Conservation (phyloP, 805 yeast species). For the Vanderwaltozyma tropicalis region DNA sequence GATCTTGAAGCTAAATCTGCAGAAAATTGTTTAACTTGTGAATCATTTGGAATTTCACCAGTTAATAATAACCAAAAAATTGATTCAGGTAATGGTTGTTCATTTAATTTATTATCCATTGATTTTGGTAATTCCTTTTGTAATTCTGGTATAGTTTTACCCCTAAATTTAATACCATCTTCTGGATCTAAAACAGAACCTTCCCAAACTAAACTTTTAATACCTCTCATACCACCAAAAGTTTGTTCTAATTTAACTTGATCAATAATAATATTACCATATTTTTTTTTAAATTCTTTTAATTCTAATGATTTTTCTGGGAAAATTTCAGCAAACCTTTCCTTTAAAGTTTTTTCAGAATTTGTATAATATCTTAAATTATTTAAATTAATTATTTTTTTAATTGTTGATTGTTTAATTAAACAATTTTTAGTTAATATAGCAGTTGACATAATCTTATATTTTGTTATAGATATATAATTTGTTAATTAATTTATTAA, state of each 20-base stretch:
- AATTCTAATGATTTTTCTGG: slow-evolving; percentile 90
- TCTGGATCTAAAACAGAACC: slow-evolving; percentile 77
- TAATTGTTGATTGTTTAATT: not conserved
- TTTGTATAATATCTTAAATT: slow-evolving; percentile 4
- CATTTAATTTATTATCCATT: slow-evolving; percentile 44
- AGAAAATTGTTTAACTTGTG: slow-evolving; percentile 60
- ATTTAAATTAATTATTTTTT: slow-evolving; percentile 1
- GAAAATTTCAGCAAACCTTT: slow-evolving; percentile 83
- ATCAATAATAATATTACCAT: slow-evolving; percentile 68
- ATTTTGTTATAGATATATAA: too few relatives aligned
- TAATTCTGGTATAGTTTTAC: slow-evolving; percentile 71
- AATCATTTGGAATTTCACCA: slow-evolving; percentile 69
- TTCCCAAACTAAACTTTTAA: slow-evolving; percentile 80
- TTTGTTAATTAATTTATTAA: too few relatives aligned
- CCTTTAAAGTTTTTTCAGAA: slow-evolving; percentile 61
- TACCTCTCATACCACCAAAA: slow-evolving; percentile 88
- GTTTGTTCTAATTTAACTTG: slow-evolving; percentile 71
- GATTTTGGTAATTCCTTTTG: slow-evolving; percentile 67
- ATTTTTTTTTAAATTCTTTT: slow-evolving; percentile 69
- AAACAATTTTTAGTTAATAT: slow-evolving; percentile 2
- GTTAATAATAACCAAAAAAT: slow-evolving; percentile 74
- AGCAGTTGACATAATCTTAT: not conserved
- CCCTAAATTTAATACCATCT: slow-evolving; percentile 82
- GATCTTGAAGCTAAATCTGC: slow-evolving; percentile 74
- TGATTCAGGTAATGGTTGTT: slow-evolving; percentile 69